Evolutionary conservation across 306 rosid genomes (phyloP), one percentile per base, ranked within the genome.

Genomic region (Ammopiptanthus mongolicus): DNA sequence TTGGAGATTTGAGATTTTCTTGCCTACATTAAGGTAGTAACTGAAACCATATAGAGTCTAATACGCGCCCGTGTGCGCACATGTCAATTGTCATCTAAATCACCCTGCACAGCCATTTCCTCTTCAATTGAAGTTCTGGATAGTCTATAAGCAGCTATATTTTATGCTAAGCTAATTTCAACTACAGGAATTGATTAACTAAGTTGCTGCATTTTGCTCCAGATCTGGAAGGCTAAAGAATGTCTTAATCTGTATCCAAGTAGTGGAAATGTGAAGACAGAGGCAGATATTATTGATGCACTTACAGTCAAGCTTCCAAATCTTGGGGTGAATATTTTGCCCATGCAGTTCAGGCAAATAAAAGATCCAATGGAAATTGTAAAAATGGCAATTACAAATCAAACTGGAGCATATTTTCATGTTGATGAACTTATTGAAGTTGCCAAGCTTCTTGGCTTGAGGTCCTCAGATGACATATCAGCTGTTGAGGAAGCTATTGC

Each of bases 201-300:
- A 57, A 52, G 55, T 73, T 44, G 18, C 80, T 85, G 41, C 37
- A 77, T 80, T 84, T 78, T 75, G 52, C 78, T 86, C 25, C 91
- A 95, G 99, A 87, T 95, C 70, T 95, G 99, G 99, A 95, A 92
- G 87, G 97, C 99, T 67, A 89, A 81, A 80, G 99, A 95, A 77
- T 95, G 99, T 78, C 89, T 95, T 84, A 87, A 87, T 83, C 76
- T 95, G 76, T 87, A 84, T 80, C 88, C 93, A 46, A 88, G 78
- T 80, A 87, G 96, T 51, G 72, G 87, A 84, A 84, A 73, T 69
- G 95, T 90, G 73, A 89, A 86, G 83, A 84, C 86, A 41, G 97
- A 92, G 88, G 92, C 84, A 57, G 97, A 95, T 83, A 86, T 85
- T 58, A 92, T 95, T 85, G 96, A 95, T 59, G 97, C 89, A 12